Conservation (phyloP, 306 rosid genomes). For the Boehmeria nivea region DNA sequence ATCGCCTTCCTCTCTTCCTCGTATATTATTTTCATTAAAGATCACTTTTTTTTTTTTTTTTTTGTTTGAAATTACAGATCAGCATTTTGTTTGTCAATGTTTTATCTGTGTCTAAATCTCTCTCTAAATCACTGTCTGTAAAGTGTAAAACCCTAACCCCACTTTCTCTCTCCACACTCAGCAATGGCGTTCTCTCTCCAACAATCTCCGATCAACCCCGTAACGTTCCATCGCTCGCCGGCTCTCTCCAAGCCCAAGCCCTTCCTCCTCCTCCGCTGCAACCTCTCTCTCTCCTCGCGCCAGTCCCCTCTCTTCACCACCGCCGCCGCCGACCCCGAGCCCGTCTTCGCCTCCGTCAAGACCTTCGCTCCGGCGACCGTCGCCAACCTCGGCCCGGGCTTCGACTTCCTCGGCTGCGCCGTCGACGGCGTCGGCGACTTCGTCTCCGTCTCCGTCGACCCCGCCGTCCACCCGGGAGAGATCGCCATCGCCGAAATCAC, state of each 20-base stretch:
- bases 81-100: too few relatives aligned
- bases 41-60: too few relatives aligned
- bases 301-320: conserved; percentile 12
- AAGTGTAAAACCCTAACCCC: not conserved
- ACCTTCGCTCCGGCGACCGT: conserved; percentile 84
- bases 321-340: conserved; percentile 43
- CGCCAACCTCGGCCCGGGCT: conserved; percentile 88
- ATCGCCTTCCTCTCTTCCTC: too few relatives aligned
- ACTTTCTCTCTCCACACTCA: not conserved
- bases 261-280: conserved; percentile 35
- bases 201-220: conserved; percentile 29
- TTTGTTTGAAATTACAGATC: too few relatives aligned
- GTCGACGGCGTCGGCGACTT: conserved; percentile 74
- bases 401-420: conserved; percentile 85
- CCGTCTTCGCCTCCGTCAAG: conserved; percentile 47
- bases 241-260: conserved; percentile 17
- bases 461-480: conserved; percentile 62
- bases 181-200: conserved; percentile 42
- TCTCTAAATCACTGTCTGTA: not conserved
- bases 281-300: conserved; percentile 39
- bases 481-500: conserved; percentile 43
- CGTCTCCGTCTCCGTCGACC: conserved; percentile 60
- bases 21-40: too few relatives aligned
- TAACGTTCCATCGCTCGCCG: not conserved
- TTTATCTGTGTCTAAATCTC: not conserved